These are phyloP conservation scores for Calonectria crousiana DNA, from an alignment of 2,329 filamentous ascomycete genomes.

Conservation along the genomic window DNA sequence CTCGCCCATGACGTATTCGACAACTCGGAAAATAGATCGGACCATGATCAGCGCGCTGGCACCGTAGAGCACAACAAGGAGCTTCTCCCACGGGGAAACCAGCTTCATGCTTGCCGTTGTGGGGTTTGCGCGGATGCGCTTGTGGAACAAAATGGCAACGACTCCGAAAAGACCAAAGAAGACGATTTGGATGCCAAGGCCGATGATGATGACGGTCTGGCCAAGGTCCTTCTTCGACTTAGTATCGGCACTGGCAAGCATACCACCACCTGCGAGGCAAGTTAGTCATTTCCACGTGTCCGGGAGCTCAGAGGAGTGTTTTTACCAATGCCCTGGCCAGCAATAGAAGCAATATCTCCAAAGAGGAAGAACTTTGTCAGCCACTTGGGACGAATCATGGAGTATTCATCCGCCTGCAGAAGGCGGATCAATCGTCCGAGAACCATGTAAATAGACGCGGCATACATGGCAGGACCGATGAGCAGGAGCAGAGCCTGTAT, in stretches of 20 bases:
- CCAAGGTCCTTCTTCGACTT: constrained; percentile 41
- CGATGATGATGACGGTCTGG: constrained; percentile 61
- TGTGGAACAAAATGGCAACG: constrained; percentile 58
- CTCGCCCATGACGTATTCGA: constrained; percentile 53
- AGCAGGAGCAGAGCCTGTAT: not conserved
- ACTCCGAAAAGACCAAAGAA: constrained; percentile 66
- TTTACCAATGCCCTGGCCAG: constrained; percentile 33
- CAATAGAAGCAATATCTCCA: constrained; percentile 59
- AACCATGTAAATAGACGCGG: constrained; percentile 24
- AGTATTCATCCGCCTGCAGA: constrained; percentile 50
- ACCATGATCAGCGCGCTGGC: constrained; percentile 50
- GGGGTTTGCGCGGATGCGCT: constrained; percentile 23
- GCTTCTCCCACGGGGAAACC: constrained; percentile 43
- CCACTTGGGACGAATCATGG: constrained; percentile 54
- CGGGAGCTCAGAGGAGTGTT: not conserved
- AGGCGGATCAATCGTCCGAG: constrained; percentile 52
- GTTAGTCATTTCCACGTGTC: not conserved
- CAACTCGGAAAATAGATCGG: constrained; percentile 52
- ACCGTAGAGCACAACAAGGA: constrained; percentile 32
- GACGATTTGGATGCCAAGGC: constrained; percentile 65
- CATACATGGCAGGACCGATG: not conserved
- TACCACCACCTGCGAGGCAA: not conserved
- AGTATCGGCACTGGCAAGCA: not conserved
- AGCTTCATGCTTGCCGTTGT: constrained; percentile 2
- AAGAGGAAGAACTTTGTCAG: constrained; percentile 62